Evolutionary conservation across 2,329 filamentous ascomycete species (phyloP).

Genomic region (Alternaria arborescens): DNA sequence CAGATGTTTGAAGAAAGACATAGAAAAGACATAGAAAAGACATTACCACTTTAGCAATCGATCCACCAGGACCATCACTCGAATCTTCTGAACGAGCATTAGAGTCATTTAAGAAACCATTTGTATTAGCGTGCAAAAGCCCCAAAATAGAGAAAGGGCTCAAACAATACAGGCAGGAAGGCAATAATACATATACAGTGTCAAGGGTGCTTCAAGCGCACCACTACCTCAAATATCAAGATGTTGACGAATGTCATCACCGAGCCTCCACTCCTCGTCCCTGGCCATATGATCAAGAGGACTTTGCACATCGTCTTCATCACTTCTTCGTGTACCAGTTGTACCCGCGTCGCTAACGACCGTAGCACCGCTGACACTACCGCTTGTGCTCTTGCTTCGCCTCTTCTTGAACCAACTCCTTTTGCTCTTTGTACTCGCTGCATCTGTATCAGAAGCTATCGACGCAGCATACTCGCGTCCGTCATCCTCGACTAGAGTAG

Average conservation of each 20-base stretch:
- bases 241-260: constrained; percentile 85
- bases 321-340: constrained; percentile 44
- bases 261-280: constrained; percentile 74
- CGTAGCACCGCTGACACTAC: constrained; percentile 43
- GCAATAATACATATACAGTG: background rate
- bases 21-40: background rate
- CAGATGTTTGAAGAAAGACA: background rate
- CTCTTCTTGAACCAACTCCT: constrained; percentile 50
- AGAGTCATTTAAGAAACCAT: background rate
- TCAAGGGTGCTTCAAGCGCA: background rate
- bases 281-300: constrained; percentile 61
- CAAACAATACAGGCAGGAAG: background rate
- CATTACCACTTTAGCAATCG: too few relatives aligned
- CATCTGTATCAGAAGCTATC: constrained; percentile 40
- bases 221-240: constrained; percentile 62
- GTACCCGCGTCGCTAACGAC: constrained; percentile 41
- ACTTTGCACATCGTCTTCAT: constrained; percentile 61
- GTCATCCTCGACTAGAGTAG: constrained; percentile 34
- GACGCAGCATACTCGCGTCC: constrained; percentile 36
- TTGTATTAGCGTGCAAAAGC: background rate
- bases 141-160: background rate
- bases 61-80: background rate
- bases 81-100: background rate
- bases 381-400: constrained; percentile 37
- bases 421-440: constrained; percentile 44